These are phyloP conservation scores for Plasmopara muralis DNA, from an alignment of 352 stramenopile species.

Conservation along the genomic window DNA sequence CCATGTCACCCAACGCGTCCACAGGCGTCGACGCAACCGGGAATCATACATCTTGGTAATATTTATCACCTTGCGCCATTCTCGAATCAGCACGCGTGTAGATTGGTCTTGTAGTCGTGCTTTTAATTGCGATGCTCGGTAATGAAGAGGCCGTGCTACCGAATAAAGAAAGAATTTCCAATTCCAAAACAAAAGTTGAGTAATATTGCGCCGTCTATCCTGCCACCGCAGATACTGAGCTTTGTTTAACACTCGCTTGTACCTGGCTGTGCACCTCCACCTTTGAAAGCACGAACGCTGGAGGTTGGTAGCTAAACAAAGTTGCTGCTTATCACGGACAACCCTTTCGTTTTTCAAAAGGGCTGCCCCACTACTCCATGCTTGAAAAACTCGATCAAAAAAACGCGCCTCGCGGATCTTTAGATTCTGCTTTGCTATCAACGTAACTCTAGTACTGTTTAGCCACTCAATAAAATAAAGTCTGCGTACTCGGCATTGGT, in stretches of 20 bases:
- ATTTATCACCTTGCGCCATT: constrained; percentile 27
- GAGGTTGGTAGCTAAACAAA: constrained; percentile 7
- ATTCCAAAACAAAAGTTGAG: constrained; percentile 30
- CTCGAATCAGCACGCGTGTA: constrained; percentile 11
- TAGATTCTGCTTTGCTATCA: constrained; percentile 39
- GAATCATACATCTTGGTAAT: constrained; percentile 16
- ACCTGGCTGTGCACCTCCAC: constrained; percentile 21
- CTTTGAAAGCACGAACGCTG: constrained; percentile 20
- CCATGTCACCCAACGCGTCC: constrained; percentile 29
- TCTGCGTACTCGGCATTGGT: constrained; percentile 19
- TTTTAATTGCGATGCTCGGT: constrained; percentile 11
- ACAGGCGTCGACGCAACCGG: constrained; percentile 26
- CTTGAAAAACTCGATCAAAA: constrained; percentile 21
- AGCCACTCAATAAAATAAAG: constrained; percentile 47
- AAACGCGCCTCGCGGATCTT: constrained; percentile 23
- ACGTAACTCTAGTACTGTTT: constrained; percentile 42
- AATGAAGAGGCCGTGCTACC: constrained; percentile 25
- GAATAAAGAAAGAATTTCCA: constrained; percentile 50
- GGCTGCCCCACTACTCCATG: constrained; percentile 31
- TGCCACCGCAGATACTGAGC: constrained; percentile 20
- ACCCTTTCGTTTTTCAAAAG: constrained; percentile 12
- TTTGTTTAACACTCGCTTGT: constrained; percentile 18
- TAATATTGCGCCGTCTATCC: constrained; percentile 9
- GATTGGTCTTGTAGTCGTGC: constrained; percentile 2
- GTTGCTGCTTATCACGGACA: constrained; percentile 7